Evolutionary conservation across 2,329 filamentous ascomycete species (phyloP).

Genomic region (Chrysoporthe puriensis): DNA sequence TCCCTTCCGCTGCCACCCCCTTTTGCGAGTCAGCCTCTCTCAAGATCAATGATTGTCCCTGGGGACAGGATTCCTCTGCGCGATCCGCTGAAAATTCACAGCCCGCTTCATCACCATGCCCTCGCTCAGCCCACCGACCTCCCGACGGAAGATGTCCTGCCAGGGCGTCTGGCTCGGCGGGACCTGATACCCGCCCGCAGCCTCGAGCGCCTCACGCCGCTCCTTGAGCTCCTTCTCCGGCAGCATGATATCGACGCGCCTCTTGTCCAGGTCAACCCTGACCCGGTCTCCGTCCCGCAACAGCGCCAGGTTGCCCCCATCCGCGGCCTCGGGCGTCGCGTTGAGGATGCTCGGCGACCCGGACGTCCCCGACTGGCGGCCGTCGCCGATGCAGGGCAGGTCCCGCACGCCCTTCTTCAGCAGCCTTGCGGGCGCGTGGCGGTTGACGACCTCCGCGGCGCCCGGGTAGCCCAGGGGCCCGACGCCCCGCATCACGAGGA

Average conservation of each 20-base stretch:
- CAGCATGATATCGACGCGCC: slow-evolving; percentile 53
- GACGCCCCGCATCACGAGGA: slow-evolving; percentile 53
- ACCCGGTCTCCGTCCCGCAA: slow-evolving; percentile 53
- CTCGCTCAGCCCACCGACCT: slow-evolving; percentile 48
- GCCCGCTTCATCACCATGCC: slow-evolving; percentile 52
- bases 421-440: slow-evolving; percentile 50
- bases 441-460: slow-evolving; percentile 56
- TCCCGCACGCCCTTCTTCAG: slow-evolving; percentile 49
- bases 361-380: slow-evolving; percentile 58
- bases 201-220: slow-evolving; percentile 43
- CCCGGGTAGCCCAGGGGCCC: slow-evolving; percentile 55
- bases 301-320: slow-evolving; percentile 56
- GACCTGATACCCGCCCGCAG: slow-evolving; percentile 41
- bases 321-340: slow-evolving; percentile 57
- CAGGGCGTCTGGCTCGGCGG: slow-evolving; percentile 52
- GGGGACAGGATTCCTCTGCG: slow-evolving; percentile 45
- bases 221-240: slow-evolving; percentile 41
- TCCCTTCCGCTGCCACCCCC: too few species aligned
- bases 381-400: slow-evolving; percentile 57
- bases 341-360: slow-evolving; percentile 60
- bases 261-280: slow-evolving; percentile 52
- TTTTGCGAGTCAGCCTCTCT: neutral
- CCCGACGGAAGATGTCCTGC: slow-evolving; percentile 54
- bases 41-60: slow-evolving; percentile 47
- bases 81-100: slow-evolving; percentile 50